Base-by-base conservation (phyloP, 106 monocot genomes). In the Amphibolis antarctica region DNA sequence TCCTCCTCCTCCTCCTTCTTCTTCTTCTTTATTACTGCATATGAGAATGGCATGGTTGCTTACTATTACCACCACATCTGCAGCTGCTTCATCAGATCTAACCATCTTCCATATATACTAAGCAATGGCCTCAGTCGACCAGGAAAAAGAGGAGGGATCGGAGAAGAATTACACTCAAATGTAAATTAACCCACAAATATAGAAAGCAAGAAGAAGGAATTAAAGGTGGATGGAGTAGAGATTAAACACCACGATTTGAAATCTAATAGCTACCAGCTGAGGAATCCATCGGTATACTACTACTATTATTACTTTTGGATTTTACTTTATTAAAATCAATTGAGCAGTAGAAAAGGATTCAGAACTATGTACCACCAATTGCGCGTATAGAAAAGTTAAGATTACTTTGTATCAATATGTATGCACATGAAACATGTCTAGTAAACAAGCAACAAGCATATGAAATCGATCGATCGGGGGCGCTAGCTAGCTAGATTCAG, bases 31-130 rank as follows among this genome's bases (percentile, higher is more conserved):
- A 26, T 28, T 12, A 14, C 5, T n/a, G 28, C 26, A 28, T 29
- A 57, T 57, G 28, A 57, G 57, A 57, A 28, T 53, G 53, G 53
- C 23, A 53, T 53, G 53, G 1, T 53, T 53, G 53, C 10, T 53
- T 53, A 24, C 53, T 53, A 53, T 22, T 53, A 53, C 23, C 10
- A 23, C 23, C 53, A 20, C 24, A 53, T 53, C 53, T 53, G 13
- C 55, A 12, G 23, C 36, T 36, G 36, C 36, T 55, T 28, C 11
- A 28, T 28, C 57, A 57, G 57, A 57, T 57, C 57, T 57, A 57
- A 57, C 28, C 57, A 27, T 57, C 57, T 57, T 57, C 57, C 15
- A 30, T n/a, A n/a, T n/a, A n/a, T 28, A 30, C 57, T 57, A 28
- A 57, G 57, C 57, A 57, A 30, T 29, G 15, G 4, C 7, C 36